Evolutionary conservation across 2,329 filamentous ascomycete species (phyloP).

Genomic region (Cladophialophora chaetospira): DNA sequence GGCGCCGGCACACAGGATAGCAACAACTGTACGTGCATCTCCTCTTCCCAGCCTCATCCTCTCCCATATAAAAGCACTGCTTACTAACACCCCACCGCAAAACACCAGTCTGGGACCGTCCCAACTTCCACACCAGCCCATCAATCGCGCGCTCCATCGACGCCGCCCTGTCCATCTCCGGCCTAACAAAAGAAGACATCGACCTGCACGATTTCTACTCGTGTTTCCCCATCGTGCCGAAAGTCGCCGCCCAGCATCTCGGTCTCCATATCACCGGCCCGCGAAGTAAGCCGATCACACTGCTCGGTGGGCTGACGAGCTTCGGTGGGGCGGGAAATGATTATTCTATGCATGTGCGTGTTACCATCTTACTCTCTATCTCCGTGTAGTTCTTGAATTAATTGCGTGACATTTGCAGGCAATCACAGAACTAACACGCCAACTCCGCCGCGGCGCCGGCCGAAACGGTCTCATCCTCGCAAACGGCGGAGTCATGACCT

Average conservation of each 20-base stretch:
- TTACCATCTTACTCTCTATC: not conserved
- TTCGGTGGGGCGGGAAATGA: conserved; percentile 73
- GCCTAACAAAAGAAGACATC: conserved; percentile 53
- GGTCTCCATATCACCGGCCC: conserved; percentile 51
- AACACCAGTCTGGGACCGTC: conserved; percentile 61
- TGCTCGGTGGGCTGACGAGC: conserved; percentile 67
- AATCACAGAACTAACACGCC: conserved; percentile 58
- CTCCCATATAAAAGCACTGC: conserved; percentile 6
- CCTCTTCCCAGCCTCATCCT: not conserved
- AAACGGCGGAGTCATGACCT: conserved; percentile 66
- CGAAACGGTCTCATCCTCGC: conserved; percentile 62
- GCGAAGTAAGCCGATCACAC: conserved; percentile 58
- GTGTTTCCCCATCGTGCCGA: conserved; percentile 70
- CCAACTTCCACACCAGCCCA: conserved; percentile 60
- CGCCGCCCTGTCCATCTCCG: conserved; percentile 52
- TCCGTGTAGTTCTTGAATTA: not conserved
- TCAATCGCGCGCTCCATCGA: conserved; percentile 62
- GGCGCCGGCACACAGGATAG: conserved; percentile 64
- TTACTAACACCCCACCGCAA: not conserved
- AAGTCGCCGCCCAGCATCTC: conserved; percentile 64
- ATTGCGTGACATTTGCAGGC: conserved; percentile 37
- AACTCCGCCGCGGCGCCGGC: conserved; percentile 51
- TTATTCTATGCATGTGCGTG: conserved; percentile 66
- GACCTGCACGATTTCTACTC: conserved; percentile 67
- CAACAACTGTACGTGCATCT: conserved; percentile 50